Evolutionary conservation across 2,329 filamentous ascomycete genomes (phyloP).

Genomic region (Neophaeococcomyces mojaviensis): DNA sequence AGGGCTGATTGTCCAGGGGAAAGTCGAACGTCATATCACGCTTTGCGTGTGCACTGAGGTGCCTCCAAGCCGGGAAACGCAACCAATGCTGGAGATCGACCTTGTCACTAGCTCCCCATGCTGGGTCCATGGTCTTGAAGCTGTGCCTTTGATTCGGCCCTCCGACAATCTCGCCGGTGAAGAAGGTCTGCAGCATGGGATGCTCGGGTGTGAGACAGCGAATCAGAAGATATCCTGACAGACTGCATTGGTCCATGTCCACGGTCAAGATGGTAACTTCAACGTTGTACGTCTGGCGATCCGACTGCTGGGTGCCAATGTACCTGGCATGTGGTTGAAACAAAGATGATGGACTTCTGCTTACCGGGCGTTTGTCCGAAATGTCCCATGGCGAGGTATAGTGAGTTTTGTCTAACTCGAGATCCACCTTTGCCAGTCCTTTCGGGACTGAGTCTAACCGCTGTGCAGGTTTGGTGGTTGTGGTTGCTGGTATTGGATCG

Average conservation of each 20-base stretch:
- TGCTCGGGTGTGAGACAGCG: conserved; percentile 97
- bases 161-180: conserved; percentile 96
- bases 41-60: conserved; percentile 59
- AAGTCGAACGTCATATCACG: conserved; percentile 23
- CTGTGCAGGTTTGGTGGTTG: neutral
- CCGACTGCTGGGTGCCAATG: conserved; percentile 83
- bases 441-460: neutral
- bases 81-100: conserved; percentile 90
- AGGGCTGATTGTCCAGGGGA: conserved; percentile 41
- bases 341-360: conserved; percentile 62
- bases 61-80: conserved; percentile 79
- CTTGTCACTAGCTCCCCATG: conserved; percentile 88
- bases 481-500: neutral
- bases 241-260: conserved; percentile 84
- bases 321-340: conserved; percentile 83
- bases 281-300: conserved; percentile 87
- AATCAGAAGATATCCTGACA: conserved; percentile 92
- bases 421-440: conserved; percentile 16
- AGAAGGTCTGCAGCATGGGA: conserved; percentile 95
- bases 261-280: conserved; percentile 97
- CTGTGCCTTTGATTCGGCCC: conserved; percentile 62
- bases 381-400: conserved; percentile 18
- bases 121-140: conserved; percentile 82
- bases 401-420: conserved; percentile 13
- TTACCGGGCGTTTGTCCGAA: conserved; percentile 11